A percentile compares a stretch with the other conserved stretches of the same genome.
phyloP scores from a whole-genome alignment of 1,284 basidiomycete species.

The Erythrobasidium hasegawianum region DNA sequence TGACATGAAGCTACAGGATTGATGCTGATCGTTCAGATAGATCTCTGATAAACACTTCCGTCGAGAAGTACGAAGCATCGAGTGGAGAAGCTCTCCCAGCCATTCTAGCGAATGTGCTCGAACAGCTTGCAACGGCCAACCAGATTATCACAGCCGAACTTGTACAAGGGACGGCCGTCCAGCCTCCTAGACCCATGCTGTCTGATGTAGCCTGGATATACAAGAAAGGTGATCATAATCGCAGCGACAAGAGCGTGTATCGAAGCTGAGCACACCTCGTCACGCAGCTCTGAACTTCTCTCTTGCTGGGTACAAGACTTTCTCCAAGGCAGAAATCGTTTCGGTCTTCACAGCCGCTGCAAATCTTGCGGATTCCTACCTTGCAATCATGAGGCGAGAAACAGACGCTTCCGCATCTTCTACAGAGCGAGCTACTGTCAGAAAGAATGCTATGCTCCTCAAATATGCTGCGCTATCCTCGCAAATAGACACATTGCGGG shows the following conservation, averaged over 20 bases:
- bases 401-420: background rate
- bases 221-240: conserved; percentile 2
- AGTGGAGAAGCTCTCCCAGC: background rate
- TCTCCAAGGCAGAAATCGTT: background rate
- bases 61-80: background rate
- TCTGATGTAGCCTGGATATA: conserved; percentile 14
- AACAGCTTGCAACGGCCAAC: conserved; percentile 2
- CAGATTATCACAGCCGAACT: background rate
- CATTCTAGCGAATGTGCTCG: background rate
- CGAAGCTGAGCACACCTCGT: background rate
- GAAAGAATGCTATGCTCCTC: too few species aligned
- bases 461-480: too few species aligned
- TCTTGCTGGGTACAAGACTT: background rate
- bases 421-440: background rate
- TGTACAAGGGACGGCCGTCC: background rate
- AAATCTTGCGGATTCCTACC: background rate
- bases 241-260: background rate
- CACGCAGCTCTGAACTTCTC: background rate
- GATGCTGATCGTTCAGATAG: background rate
- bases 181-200: background rate
- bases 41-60: conserved; percentile 1
- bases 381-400: background rate
- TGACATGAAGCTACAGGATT: background rate
- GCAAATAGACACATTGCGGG: too few species aligned
- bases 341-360: background rate